Conservation (phyloP, 2,329 filamentous ascomycete species). For the Colletotrichum sojae region DNA sequence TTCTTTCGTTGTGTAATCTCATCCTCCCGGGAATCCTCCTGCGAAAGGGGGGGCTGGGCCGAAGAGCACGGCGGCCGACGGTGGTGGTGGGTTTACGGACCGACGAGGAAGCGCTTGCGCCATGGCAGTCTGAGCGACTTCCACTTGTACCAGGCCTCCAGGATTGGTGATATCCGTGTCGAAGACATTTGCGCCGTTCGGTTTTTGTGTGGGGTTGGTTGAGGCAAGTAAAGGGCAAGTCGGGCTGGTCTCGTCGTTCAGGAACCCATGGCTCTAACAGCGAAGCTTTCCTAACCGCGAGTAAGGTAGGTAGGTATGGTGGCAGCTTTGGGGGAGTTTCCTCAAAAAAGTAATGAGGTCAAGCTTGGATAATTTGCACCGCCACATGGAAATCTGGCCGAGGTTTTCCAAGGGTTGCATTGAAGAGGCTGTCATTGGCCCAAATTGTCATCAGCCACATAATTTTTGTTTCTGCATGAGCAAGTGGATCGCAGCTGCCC, state of each 20-base stretch:
- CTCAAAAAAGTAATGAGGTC: conserved; percentile 41
- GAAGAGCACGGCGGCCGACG: neutral
- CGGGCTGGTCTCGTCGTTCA: conserved; percentile 19
- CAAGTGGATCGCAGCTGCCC: conserved; percentile 4
- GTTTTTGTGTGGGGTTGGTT: conserved; percentile 8
- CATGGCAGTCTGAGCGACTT: conserved; percentile 74
- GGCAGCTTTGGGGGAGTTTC: neutral
- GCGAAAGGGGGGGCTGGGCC: too few relatives aligned
- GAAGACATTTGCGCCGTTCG: conserved; percentile 26
- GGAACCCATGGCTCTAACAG: conserved; percentile 29
- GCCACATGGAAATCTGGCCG: conserved; percentile 32
- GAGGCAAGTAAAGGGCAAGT: neutral
- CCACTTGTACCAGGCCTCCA: conserved; percentile 70
- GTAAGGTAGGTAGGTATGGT: too few relatives aligned
- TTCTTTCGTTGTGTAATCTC: too few relatives aligned
- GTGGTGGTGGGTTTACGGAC: conserved; percentile 54
- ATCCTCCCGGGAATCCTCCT: too few relatives aligned
- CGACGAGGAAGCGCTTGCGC: conserved; percentile 74
- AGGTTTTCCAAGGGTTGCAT: conserved; percentile 7
- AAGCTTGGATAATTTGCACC: conserved; percentile 40
- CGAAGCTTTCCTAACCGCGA: too few relatives aligned
- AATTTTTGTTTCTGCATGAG: conserved; percentile 13
- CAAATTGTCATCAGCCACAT: conserved; percentile 36
- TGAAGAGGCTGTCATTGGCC: neutral
- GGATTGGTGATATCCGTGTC: conserved; percentile 39